Evolutionary conservation across 2,329 filamentous ascomycete species (phyloP), one percentile per base, ranked within the genome.

Genomic region (Geosmithia flava): DNA sequence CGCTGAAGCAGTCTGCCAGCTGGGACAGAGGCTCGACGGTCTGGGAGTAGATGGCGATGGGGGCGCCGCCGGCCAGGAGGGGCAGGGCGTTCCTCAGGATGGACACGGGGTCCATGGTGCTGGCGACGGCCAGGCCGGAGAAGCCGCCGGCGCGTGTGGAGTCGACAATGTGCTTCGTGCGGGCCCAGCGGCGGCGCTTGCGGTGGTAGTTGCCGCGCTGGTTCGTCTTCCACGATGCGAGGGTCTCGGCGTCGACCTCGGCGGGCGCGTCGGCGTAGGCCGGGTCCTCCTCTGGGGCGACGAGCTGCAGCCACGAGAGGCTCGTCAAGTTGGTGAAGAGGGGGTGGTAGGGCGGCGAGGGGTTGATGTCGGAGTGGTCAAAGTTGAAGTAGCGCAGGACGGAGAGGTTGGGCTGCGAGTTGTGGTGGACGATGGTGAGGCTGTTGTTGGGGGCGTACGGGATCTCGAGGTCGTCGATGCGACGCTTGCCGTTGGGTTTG

Each of bases 361-460:
- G 76, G 53, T 74, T 75, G 42, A 82, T 80, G 52, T 79, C 80
- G 50, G 77, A 76, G 54, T 75, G 70, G 65, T 95, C 88, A 67
- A 83, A 97, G 62, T 81, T 80, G 67, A 95, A 97, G 71, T 95
- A 94, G 61, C 87, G 87, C 19, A 98, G 76, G 45, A 93, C 76
- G 17, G 83, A 83, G 50, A 97, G 78, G 62, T 96, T 97, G 2
- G 89, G 86, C 63, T 95, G 89, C 29, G 83, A 78, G 63, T 90
- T 88, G 47, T 83, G 69, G 64, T 95, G 89, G 33, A 95, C 66
- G 47, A 95, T 64, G 1, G 89, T 95, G 53, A 87, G 79, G 51
- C 83, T 91, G 66, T 88, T 95, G 52, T 75, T 80, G 46, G 66
- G 70, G 27, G 80, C 81, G 58, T 76, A 87, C 54, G 85, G 78